Evolutionary conservation across 2,329 filamentous ascomycete genomes (phyloP).

Genomic region (Penicillium corylophilum): DNA sequence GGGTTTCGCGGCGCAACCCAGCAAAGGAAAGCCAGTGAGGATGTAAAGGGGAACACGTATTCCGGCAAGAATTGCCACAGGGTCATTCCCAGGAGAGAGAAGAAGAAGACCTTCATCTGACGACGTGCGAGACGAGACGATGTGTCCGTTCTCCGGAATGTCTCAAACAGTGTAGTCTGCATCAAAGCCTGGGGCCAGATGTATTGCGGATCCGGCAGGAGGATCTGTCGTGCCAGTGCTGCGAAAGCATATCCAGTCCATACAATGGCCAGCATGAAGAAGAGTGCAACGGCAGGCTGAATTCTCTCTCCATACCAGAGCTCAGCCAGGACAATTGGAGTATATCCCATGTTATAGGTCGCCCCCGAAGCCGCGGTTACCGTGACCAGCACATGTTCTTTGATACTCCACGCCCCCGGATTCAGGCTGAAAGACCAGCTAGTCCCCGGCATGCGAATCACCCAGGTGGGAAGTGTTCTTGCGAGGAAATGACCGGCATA

Average conservation of each 20-base stretch:
- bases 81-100: constrained; percentile 52
- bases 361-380: constrained; percentile 56
- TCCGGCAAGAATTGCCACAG: constrained; percentile 64
- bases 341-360: constrained; percentile 53
- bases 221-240: constrained; percentile 56
- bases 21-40: constrained; percentile 61
- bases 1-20: constrained; percentile 62
- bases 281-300: constrained; percentile 54
- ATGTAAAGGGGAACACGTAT: constrained; percentile 60
- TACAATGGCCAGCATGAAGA: constrained; percentile 62
- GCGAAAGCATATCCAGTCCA: constrained; percentile 61
- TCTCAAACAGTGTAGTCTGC: constrained; percentile 61
- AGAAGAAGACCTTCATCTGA: constrained; percentile 60
- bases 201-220: constrained; percentile 60
- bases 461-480: constrained; percentile 50
- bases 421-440: constrained; percentile 54
- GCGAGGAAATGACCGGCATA: constrained; percentile 56
- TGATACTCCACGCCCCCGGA: constrained; percentile 57
- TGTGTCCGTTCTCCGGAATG: constrained; percentile 48
- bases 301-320: constrained; percentile 57
- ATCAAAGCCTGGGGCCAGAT: constrained; percentile 55
- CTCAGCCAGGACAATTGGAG: constrained; percentile 56
- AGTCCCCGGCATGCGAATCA: constrained; percentile 50
- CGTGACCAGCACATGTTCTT: constrained; percentile 59
- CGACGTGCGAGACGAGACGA: constrained; percentile 51